These are phyloP conservation scores for Sporopachydermia quercuum DNA, from an alignment of 805 yeast species.

Conservation along the genomic window DNA sequence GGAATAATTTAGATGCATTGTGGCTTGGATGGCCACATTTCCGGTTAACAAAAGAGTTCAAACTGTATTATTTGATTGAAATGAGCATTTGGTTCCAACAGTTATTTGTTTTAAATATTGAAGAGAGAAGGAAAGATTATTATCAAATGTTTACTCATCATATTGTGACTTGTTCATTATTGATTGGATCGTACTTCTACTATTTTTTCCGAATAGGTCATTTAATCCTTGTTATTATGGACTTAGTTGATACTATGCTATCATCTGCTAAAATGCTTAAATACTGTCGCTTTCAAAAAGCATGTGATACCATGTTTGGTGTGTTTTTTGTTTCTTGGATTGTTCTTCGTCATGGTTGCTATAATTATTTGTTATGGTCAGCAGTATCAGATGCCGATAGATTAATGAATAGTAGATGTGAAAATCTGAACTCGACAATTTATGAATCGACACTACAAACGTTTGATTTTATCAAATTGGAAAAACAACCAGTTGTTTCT, in stretches of 20 bases:
- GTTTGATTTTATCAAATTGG: constrained; percentile 7
- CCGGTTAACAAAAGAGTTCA: constrained; percentile 34
- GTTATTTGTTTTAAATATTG: constrained; percentile 60
- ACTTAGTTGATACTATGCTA: constrained; percentile 60
- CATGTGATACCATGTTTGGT: constrained; percentile 59
- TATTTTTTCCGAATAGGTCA: constrained; percentile 70
- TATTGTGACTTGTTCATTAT: constrained; percentile 56
- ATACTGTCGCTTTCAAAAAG: constrained; percentile 43
- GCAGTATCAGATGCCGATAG: constrained; percentile 30
- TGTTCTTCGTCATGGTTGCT: constrained; percentile 54
- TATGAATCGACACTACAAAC: not conserved
- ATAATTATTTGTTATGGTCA: constrained; percentile 50
- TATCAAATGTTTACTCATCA: constrained; percentile 82
- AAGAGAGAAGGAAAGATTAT: constrained; percentile 69
- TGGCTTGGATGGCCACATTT: constrained; percentile 68
- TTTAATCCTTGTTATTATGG: constrained; percentile 67
- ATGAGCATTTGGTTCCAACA: constrained; percentile 76
- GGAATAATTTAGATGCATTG: constrained; percentile 37
- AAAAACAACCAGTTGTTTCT: constrained; percentile 7
- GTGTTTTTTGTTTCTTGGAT: constrained; percentile 60
- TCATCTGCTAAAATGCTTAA: constrained; percentile 64
- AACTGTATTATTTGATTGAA: constrained; percentile 56
- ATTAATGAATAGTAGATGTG: constrained; percentile 35
- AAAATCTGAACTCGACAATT: constrained; percentile 6
- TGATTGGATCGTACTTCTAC: constrained; percentile 57